These are phyloP conservation scores for Fomitopsis palustris DNA, from an alignment of 1,284 basidiomycete genomes.

Conservation along the genomic window DNA sequence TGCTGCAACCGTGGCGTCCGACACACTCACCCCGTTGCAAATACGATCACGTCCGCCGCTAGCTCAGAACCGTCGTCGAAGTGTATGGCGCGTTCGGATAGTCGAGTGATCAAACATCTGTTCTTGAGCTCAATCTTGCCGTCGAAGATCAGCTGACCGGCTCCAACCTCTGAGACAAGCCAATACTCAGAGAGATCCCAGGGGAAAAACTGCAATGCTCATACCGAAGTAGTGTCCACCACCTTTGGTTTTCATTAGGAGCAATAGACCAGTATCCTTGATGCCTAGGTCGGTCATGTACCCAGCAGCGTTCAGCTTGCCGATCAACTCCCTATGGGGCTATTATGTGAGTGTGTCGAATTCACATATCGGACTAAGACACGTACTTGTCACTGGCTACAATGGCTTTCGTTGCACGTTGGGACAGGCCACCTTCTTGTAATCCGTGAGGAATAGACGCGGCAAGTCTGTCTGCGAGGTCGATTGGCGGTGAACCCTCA, in stretches of 20 bases:
- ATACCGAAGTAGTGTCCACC: conserved; percentile 43
- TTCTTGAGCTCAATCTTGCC: conserved; percentile 75
- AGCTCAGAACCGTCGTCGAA: conserved; percentile 66
- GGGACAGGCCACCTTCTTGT: conserved; percentile 38
- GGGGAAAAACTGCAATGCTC: not conserved
- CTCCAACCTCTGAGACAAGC: conserved; percentile 48
- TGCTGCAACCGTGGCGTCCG: not conserved
- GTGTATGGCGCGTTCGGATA: conserved; percentile 50
- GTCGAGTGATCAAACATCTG: conserved; percentile 49
- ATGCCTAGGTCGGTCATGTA: conserved; percentile 56
- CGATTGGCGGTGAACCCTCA: conserved; percentile 43
- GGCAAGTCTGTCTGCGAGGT: conserved; percentile 47
- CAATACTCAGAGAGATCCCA: not conserved
- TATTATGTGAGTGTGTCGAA: too few relatives aligned
- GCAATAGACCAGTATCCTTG: conserved; percentile 49
- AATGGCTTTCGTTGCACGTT: conserved; percentile 42
- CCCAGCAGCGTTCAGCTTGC: conserved; percentile 52
- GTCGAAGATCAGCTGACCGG: conserved; percentile 60
- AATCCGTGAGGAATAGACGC: conserved; percentile 47
- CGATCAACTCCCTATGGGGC: conserved; percentile 42
- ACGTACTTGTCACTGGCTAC: conserved; percentile 47
- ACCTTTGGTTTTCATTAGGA: conserved; percentile 34
- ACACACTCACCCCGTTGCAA: conserved; percentile 53
- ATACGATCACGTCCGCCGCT: conserved; percentile 64
- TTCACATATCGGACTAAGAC: too few relatives aligned